These are phyloP conservation scores for Buxus sempervirens DNA, from an alignment of 164 flowering plant genomes.

Conservation along the genomic window DNA sequence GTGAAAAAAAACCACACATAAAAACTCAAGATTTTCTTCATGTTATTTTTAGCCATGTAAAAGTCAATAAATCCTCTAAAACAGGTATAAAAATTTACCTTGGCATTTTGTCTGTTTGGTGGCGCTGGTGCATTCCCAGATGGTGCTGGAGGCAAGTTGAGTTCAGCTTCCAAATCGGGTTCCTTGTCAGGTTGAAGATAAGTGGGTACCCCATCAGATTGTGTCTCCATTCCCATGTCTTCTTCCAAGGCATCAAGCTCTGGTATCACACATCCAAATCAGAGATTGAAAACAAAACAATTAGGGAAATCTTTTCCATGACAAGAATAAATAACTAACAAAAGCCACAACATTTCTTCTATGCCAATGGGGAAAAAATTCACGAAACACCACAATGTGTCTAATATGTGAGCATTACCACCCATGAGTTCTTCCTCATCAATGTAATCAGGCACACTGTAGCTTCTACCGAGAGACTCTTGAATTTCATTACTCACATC, in stretches of 20 bases:
- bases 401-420: constrained; percentile 46
- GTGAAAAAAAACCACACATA: neutral
- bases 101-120: constrained; percentile 53
- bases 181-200: constrained; percentile 91
- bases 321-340: neutral
- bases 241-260: constrained; percentile 98
- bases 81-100: constrained; percentile 36
- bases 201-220: constrained; percentile 75
- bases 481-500: constrained; percentile 90
- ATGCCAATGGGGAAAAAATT: neutral
- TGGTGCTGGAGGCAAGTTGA: constrained; percentile 90
- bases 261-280: constrained; percentile 23
- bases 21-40: too few relatives aligned
- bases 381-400: neutral
- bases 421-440: constrained; percentile 98
- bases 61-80: neutral
- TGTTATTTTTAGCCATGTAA: neutral
- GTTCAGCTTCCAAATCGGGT: constrained; percentile 68
- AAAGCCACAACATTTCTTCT: neutral
- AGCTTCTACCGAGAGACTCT: constrained; percentile 95
- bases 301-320: neutral
- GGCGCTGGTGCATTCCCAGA: constrained; percentile 54
- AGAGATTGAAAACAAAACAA: neutral
- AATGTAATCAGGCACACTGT: constrained; percentile 92
- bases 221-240: constrained; percentile 88